phyloP scores from a whole-genome alignment of 148 eudicot genomes.

The Silene latifolia region DNA sequence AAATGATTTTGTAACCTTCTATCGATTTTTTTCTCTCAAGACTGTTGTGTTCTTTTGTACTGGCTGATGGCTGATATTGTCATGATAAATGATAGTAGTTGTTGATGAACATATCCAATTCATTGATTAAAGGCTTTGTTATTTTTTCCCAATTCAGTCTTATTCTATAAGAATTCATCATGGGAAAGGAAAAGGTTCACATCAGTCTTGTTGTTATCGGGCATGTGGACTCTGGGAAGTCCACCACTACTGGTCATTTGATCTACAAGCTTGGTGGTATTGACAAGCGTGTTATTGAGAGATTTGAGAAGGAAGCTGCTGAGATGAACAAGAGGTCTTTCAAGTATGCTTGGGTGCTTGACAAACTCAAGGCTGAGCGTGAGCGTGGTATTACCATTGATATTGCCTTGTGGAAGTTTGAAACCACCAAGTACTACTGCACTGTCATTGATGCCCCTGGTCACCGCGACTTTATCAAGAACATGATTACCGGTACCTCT shows the following conservation, averaged over 20 bases:
- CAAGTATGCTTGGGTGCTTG: slow-evolving; percentile 62
- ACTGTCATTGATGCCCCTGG: slow-evolving; percentile 62
- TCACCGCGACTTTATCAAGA: slow-evolving; percentile 55
- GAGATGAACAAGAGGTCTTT: slow-evolving; percentile 72
- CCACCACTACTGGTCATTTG: slow-evolving; percentile 55
- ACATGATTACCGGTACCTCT: slow-evolving; percentile 59
- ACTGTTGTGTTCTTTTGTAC: too few species aligned
- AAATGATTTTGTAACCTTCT: too few species aligned
- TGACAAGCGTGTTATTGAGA: slow-evolving; percentile 66
- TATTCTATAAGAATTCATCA: too few species aligned
- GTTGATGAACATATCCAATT: too few species aligned
- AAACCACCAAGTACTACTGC: slow-evolving; percentile 57
- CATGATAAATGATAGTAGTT: too few species aligned
- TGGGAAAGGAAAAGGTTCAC: slow-evolving; percentile 29
- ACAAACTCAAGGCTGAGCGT: slow-evolving; percentile 58
- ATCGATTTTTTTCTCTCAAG: too few species aligned
- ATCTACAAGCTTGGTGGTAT: slow-evolving; percentile 66
- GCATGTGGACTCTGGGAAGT: slow-evolving; percentile 58
- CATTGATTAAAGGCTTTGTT: too few species aligned
- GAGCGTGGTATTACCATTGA: slow-evolving; percentile 60
- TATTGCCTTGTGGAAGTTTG: slow-evolving; percentile 56
- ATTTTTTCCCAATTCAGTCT: too few species aligned
- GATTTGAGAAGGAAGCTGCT: slow-evolving; percentile 62
- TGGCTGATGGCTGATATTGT: too few species aligned
- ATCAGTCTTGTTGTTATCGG: slow-evolving; percentile 50